Evolutionary conservation across 208 protist species (phyloP), one percentile per base, ranked within the genome.

Genomic region (Leishmania amazonensis): DNA sequence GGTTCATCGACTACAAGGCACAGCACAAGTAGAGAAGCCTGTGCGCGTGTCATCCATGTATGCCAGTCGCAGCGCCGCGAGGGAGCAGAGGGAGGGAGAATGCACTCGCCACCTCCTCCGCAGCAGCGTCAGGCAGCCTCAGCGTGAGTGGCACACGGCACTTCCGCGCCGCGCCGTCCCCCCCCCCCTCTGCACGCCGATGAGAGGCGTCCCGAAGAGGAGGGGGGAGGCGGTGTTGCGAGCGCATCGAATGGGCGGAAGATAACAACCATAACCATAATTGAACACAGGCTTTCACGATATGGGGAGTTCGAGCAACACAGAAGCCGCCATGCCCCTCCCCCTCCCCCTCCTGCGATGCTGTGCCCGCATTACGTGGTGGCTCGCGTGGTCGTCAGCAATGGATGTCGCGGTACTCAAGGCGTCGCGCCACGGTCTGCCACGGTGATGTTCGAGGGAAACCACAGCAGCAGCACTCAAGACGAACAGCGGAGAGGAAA

Each of bases 1-100:
- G 89, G 24, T 96, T 96, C 72, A 58, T 96, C 45, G 81, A 86
- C 17, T 96, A 96, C 87, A 96, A 95, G 79, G 75, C 67, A 21
- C 74, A 87, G 42, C 60, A 93, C 67, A 82, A 84, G 80, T 81
- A 85, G 49, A 53, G 49, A 13, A 57, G 42, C 8, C 15, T 75
- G 28, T 75, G 45, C 17, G 71, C 5, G 71, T 75, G 71, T 35
- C 21, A 19, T 51, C 13, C 24, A 11, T 24, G 45, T 75, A 38
- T 21, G 47, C 35, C 40, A 73, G 28, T 51, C 31, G 31, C 62
- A 15, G 31, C 3, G 62, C 62, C 5, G 31, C 15, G 62, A 68
- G 62, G 21, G 62, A 40, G 62, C 62, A 40, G 15, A 0, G 28
- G 62, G 62, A 6, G 62, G 5, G 62, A 15, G 62, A 7, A 68